phyloP scores from a whole-genome alignment of 2,329 filamentous ascomycete species.

The Nectriaceae sp. region DNA sequence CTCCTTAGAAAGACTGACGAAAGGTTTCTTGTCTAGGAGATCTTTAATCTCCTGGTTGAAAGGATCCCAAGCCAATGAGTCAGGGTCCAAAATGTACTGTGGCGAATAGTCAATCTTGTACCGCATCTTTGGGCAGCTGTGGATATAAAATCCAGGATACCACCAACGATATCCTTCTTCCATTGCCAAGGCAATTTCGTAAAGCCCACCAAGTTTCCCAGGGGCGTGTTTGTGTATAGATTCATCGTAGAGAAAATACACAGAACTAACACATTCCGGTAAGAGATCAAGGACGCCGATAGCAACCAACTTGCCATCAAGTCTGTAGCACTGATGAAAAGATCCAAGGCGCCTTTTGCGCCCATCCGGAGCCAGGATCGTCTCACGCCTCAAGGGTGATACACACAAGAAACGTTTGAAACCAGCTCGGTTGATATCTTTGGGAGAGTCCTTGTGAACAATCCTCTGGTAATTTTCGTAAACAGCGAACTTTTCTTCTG shows the following conservation, averaged over 20 bases:
- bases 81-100: slow-evolving; percentile 72
- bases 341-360: slow-evolving; percentile 64
- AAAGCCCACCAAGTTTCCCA: slow-evolving; percentile 74
- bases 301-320: slow-evolving; percentile 75
- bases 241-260: slow-evolving; percentile 82
- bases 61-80: slow-evolving; percentile 62
- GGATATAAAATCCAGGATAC: slow-evolving; percentile 83
- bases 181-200: slow-evolving; percentile 70
- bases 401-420: slow-evolving; percentile 75
- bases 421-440: slow-evolving; percentile 58
- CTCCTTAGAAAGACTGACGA: slow-evolving; percentile 50
- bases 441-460: slow-evolving; percentile 68
- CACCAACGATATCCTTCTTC: slow-evolving; percentile 74
- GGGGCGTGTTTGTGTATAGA: slow-evolving; percentile 70
- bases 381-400: slow-evolving; percentile 62
- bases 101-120: slow-evolving; percentile 82
- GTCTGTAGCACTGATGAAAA: slow-evolving; percentile 79
- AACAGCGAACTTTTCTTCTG: slow-evolving; percentile 72
- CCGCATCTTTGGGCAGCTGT: slow-evolving; percentile 78
- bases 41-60: slow-evolving; percentile 54
- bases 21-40: slow-evolving; percentile 56
- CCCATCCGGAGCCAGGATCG: slow-evolving; percentile 47
- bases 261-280: slow-evolving; percentile 75
- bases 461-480: slow-evolving; percentile 75
- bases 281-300: slow-evolving; percentile 77